Evolutionary conservation across 2,329 filamentous ascomycete species (phyloP).

Genomic region (Trichoderma sp.): DNA sequence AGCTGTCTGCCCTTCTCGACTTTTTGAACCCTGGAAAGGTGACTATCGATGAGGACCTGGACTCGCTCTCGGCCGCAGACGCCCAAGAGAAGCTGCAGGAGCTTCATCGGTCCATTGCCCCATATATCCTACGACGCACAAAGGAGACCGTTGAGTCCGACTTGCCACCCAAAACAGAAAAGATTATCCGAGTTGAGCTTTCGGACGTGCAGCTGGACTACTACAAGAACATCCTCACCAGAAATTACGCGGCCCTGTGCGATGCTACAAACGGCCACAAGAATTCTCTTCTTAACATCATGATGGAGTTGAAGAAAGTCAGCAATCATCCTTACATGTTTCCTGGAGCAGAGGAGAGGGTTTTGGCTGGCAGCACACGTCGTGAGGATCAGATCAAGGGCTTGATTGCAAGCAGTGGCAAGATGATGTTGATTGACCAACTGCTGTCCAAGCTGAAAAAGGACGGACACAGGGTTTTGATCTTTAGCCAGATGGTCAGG

Average conservation of each 20-base stretch:
- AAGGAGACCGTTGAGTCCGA: constrained; percentile 98
- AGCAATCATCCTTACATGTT: constrained; percentile 99
- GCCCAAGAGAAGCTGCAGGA: constrained; percentile 84
- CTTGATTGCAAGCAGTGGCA: constrained; percentile 93
- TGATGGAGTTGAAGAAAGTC: constrained; percentile 99
- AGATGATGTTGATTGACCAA: constrained; percentile 98
- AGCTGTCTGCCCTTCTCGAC: constrained; percentile 88
- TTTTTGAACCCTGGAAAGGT: constrained; percentile 96
- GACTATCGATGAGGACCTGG: constrained; percentile 85
- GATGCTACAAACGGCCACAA: constrained; percentile 88
- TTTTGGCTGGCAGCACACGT: constrained; percentile 73
- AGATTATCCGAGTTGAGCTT: constrained; percentile 96
- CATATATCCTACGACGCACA: constrained; percentile 90
- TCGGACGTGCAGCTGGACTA: constrained; percentile 96
- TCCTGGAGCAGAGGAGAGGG: constrained; percentile 84
- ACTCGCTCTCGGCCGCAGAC: constrained; percentile 70
- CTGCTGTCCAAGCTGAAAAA: constrained; percentile 90
- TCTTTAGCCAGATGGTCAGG: constrained; percentile 99
- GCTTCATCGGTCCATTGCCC: constrained; percentile 81
- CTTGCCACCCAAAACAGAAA: constrained; percentile 93
- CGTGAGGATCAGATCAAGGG: constrained; percentile 90
- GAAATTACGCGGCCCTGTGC: constrained; percentile 92
- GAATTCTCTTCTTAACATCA: constrained; percentile 93
- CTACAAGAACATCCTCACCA: constrained; percentile 97
- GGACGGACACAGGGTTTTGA: constrained; percentile 91